These are phyloP conservation scores for Catharanthus roseus DNA, from an alignment of 257 asterid species.

Conservation along the genomic window DNA sequence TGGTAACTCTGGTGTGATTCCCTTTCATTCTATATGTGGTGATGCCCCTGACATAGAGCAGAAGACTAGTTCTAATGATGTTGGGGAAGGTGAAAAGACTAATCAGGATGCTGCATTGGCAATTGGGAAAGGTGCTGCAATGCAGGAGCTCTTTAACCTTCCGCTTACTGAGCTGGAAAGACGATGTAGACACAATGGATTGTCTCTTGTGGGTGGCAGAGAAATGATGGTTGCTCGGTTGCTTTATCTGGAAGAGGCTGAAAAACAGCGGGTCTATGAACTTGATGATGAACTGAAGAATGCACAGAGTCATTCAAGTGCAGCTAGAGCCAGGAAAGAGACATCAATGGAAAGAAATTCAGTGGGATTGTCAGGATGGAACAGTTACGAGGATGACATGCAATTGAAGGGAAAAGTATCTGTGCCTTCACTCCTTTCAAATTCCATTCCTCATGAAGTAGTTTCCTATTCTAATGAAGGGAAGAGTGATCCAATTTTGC, in stretches of 20 bases:
- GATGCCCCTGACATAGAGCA: conserved; percentile 81
- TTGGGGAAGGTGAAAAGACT: conserved; percentile 39
- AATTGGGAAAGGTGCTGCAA: conserved; percentile 91
- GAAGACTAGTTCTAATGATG: conserved; percentile 47
- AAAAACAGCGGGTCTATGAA: conserved; percentile 73
- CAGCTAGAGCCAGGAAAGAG: conserved; percentile 54
- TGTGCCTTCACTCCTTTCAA: conserved; percentile 25
- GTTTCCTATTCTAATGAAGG: conserved; percentile 35
- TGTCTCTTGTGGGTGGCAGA: conserved; percentile 85
- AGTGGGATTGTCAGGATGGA: conserved; percentile 37
- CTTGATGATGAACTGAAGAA: conserved; percentile 64
- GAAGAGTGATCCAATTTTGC: conserved; percentile 56
- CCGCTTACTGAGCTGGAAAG: conserved; percentile 82
- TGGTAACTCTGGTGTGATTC: conserved; percentile 68
- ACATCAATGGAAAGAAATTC: conserved; percentile 41
- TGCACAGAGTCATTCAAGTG: conserved; percentile 49
- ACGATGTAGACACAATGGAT: conserved; percentile 84
- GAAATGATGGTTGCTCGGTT: conserved; percentile 92
- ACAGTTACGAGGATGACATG: conserved; percentile 41
- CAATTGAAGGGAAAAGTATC: conserved; percentile 44
- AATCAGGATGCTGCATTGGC: conserved; percentile 87
- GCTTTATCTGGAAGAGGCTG: conserved; percentile 90
- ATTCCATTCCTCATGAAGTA: conserved; percentile 29
- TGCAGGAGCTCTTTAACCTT: conserved; percentile 64
- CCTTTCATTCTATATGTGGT: conserved; percentile 86